Evolutionary conservation across 2,329 filamentous ascomycete species (phyloP), one percentile per base, ranked within the genome.

Genomic region (Ophiostoma perfectum): DNA sequence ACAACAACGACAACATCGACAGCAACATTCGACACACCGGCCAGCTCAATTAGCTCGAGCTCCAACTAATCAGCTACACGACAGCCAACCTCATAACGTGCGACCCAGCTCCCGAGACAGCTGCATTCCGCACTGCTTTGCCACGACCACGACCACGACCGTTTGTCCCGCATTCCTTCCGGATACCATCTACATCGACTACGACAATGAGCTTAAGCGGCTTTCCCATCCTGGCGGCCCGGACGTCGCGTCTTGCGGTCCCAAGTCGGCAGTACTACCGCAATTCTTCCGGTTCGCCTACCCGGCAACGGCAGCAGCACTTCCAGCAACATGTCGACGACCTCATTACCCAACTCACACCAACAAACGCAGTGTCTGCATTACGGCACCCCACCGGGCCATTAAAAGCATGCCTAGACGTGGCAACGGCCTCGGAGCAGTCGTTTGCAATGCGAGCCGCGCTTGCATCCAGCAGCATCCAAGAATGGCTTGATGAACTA

Each of bases 401-500:
- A 58, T 76, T 89, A 18, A 84, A 83, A 74, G 75, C 78, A 64
- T 90, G 87, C 75, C 83, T 92, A 69, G 84, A 88, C 70, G 81
- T 80, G 47, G 86, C 89, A 16, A 88, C 88, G 1, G 78, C 82
- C 3, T 79, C 84, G 38, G 90, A 94, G 77, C 86, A 89, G 73
- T 87, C 89, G 16, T 88, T 94, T 76, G 90, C 88, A 58, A 81
- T 89, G 74, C 84, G 86, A 71, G 88, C 90, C 60, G 90, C 90
- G 58, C 78, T 88, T 70, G 88, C 90, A 16, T 90, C 90, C 12
- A 86, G 89, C 73, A 87, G 85, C 71, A 86, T 95, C 71, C 84
- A 89, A 76, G 83, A 86, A 74, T 95, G 91, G 91, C 82, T 90
- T 39, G 81, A 86, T n/a, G 91, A 95, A 79, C 81, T 95, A 52